Evolutionary conservation across 805 yeast species (phyloP).

Genomic region (Wickerhamomyces queroliae): DNA sequence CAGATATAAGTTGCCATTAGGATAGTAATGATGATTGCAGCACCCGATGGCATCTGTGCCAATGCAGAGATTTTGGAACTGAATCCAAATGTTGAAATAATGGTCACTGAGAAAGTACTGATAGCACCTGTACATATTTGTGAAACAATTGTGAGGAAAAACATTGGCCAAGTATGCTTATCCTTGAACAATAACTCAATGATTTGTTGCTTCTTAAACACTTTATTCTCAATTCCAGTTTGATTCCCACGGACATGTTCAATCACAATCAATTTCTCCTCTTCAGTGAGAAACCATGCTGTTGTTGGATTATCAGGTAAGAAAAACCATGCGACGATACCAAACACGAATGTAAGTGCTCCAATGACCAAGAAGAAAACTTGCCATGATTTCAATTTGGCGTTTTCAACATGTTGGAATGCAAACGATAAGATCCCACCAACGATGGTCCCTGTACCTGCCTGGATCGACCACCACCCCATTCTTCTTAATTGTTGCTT

Average conservation of each 20-base stretch:
- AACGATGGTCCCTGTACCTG: slow-evolving; percentile 41
- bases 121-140: slow-evolving; percentile 44
- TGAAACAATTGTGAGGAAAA: slow-evolving; percentile 33
- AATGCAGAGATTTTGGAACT: slow-evolving; percentile 29
- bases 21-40: slow-evolving; percentile 36
- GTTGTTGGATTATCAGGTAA: slow-evolving; percentile 44
- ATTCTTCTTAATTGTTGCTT: slow-evolving; percentile 46
- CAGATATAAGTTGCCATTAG: slow-evolving; percentile 31
- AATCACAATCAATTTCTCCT: slow-evolving; percentile 34
- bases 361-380: slow-evolving; percentile 53
- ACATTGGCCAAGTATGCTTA: slow-evolving; percentile 39
- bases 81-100: slow-evolving; percentile 38
- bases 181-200: slow-evolving; percentile 36
- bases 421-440: slow-evolving; percentile 43
- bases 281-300: slow-evolving; percentile 25
- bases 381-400: slow-evolving; percentile 45
- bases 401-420: slow-evolving; percentile 42
- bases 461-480: slow-evolving; percentile 48
- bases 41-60: slow-evolving; percentile 50
- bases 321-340: slow-evolving; percentile 32
- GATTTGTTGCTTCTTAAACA: slow-evolving; percentile 34
- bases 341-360: slow-evolving; percentile 41
- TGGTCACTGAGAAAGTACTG: slow-evolving; percentile 17
- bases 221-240: slow-evolving; percentile 42
- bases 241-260: slow-evolving; percentile 35